Conservation (phyloP, 768 basidiomycete species). For the Lepiota subincarnata region DNA sequence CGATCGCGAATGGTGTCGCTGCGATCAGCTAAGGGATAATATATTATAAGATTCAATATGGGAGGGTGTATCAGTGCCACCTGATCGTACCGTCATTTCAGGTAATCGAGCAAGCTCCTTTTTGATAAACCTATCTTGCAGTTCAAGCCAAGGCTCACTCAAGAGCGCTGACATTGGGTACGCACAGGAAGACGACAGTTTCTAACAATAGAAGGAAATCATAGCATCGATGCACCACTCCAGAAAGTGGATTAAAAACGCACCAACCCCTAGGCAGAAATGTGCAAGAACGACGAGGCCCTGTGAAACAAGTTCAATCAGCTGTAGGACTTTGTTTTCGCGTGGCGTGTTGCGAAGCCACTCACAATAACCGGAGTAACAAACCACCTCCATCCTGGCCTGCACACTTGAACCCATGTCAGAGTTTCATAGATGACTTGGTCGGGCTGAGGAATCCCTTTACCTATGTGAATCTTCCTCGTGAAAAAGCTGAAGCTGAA, state of each 20-base stretch:
- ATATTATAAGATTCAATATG: neutral
- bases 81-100: constrained; percentile 28
- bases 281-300: constrained; percentile 23
- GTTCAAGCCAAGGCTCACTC: neutral
- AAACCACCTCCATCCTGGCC: constrained; percentile 27
- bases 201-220: constrained; percentile 18
- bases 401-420: constrained; percentile 23
- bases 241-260: neutral
- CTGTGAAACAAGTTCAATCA: constrained; percentile 16
- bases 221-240: neutral
- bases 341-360: neutral
- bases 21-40: constrained; percentile 27
- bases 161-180: neutral
- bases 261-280: constrained; percentile 36
- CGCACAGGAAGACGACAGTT: constrained; percentile 29
- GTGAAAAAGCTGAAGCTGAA: constrained; percentile 27
- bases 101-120: constrained; percentile 28
- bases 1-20: constrained; percentile 39
- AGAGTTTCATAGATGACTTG: neutral
- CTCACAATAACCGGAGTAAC: constrained; percentile 27
- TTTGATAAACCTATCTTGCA: constrained; percentile 29
- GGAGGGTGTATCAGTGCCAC: neutral
- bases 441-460: constrained; percentile 5
- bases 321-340: neutral
- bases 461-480: constrained; percentile 27